Percentiles rank a stretch among this genome's conserved stretches.
Conservation (phyloP, 2,329 filamentous ascomycete species). For the Cladosporium sp. region DNA sequence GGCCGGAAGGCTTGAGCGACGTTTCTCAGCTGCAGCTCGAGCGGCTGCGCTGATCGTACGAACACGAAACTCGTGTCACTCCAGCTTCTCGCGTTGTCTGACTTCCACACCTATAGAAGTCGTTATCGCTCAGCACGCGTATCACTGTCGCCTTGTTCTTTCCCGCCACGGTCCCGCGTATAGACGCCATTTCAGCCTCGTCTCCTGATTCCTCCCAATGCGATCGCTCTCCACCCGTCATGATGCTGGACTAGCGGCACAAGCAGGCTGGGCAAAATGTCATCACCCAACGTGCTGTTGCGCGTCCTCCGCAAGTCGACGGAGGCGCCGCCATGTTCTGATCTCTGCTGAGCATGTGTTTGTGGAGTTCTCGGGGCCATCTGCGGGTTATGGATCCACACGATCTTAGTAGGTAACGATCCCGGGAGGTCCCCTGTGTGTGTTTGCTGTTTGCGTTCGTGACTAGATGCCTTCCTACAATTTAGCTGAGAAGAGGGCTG, state of each 20-base stretch:
- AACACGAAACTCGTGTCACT: background rate
- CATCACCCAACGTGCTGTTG: background rate
- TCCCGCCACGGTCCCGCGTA: too few species aligned
- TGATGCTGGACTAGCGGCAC: slow-evolving; percentile 3
- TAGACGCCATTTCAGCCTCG: too few species aligned
- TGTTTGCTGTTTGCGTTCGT: too few species aligned
- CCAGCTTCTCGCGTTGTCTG: background rate
- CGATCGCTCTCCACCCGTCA: background rate
- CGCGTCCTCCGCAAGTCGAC: background rate
- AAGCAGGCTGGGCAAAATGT: background rate
- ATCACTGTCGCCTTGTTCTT: too few species aligned
- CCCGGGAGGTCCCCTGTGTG: too few species aligned
- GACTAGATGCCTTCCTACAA: too few species aligned
- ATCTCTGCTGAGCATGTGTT: background rate
- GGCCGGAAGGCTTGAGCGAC: background rate
- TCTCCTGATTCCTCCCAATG: too few species aligned
- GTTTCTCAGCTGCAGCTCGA: too few species aligned
- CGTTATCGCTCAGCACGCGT: too few species aligned
- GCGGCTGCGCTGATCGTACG: too few species aligned
- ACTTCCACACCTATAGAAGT: background rate
- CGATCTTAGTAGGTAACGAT: background rate
- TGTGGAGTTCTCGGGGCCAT: background rate
- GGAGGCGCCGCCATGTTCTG: background rate
- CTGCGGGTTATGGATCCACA: background rate
- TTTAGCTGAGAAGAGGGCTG: too few species aligned